Evolutionary conservation across 306 rosid species (phyloP), one percentile per base, ranked within the genome.

Genomic region (Astragalus membranaceus): DNA sequence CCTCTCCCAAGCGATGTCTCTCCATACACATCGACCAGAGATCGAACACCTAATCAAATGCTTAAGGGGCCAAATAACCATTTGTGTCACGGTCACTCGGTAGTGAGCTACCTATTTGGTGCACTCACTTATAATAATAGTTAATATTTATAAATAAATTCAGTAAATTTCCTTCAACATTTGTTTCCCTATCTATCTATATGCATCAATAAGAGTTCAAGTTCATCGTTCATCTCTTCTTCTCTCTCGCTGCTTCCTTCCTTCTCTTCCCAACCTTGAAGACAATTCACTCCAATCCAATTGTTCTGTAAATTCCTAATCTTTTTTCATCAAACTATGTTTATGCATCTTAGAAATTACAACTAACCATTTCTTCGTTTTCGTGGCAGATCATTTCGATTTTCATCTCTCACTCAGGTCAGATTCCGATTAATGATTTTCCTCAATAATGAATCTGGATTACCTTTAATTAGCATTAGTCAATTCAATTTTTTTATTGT

Each of bases 351-450:
- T 6, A 23, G 52, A 20, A 66, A 60, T 62, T 69, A 72, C 52
- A 13, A 54, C 56, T 57, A 49, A 41, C 41, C 42, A 36, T 60
- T 78, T 78, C 58, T 70, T 74, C 75, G 60, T 82, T 83, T 83
- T 77, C 88, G 78, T 86, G 77, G 89, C 85, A 78, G 84, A 78
- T 72, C 87, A 11, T 74, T 61, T 77, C 73, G 81, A 72, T 76
- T 61, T 77, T 75, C 82, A 72, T 66, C 73, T 80, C 73, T 48
- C 78, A n/a, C 82, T 39, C 80, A 81, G 92, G 89, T 88, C 70
- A 67, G 79, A 50, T 84, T 86, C 77, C 64, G 30, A 55, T 35
- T 56, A 8, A 41, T 42, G 43, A 20, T 8, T 14, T n/a, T 64
- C 37, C 35, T 23, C 29, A 8, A 35, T 48, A n/a, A 26, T 7